Evolutionary conservation across 352 stramenopile genomes (phyloP).

Genomic region (Halophytophthora batemanensis): DNA sequence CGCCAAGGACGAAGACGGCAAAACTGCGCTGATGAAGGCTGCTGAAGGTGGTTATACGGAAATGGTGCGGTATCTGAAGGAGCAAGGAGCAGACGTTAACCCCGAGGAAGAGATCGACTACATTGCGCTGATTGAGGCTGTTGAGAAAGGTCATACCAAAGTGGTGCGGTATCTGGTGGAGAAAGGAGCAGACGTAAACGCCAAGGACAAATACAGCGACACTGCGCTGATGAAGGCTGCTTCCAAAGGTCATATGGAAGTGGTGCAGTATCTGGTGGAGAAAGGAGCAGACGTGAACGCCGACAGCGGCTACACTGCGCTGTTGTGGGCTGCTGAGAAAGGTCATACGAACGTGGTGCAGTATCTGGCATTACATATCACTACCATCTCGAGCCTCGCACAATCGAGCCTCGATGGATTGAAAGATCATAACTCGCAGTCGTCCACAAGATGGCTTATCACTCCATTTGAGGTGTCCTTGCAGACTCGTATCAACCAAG

Average conservation of each 20-base stretch:
- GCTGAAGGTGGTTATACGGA: too few relatives aligned
- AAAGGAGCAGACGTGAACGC: constrained; percentile 1
- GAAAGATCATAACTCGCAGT: background rate
- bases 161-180: background rate
- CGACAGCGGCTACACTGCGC: background rate
- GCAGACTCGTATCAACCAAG: background rate
- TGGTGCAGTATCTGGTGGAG: constrained; percentile 1
- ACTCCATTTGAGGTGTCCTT: constrained; percentile 5
- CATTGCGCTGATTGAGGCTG: too few relatives aligned
- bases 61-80: too few relatives aligned
- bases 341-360: too few relatives aligned
- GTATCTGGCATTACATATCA: background rate
- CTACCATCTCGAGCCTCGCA: too few relatives aligned
- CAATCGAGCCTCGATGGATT: background rate
- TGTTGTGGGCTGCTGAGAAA: background rate
- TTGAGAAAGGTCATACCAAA: background rate
- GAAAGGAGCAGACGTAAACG: background rate
- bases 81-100: too few relatives aligned
- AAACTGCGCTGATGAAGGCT: too few relatives aligned
- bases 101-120: too few relatives aligned
- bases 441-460: constrained; percentile 2
- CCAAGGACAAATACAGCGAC: background rate
- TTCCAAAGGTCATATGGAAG: background rate
- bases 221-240: constrained; percentile 2
- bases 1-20: too few relatives aligned